These are phyloP conservation scores for Lachnellula cervina DNA, from an alignment of 2,329 filamentous ascomycete genomes.

Conservation along the genomic window DNA sequence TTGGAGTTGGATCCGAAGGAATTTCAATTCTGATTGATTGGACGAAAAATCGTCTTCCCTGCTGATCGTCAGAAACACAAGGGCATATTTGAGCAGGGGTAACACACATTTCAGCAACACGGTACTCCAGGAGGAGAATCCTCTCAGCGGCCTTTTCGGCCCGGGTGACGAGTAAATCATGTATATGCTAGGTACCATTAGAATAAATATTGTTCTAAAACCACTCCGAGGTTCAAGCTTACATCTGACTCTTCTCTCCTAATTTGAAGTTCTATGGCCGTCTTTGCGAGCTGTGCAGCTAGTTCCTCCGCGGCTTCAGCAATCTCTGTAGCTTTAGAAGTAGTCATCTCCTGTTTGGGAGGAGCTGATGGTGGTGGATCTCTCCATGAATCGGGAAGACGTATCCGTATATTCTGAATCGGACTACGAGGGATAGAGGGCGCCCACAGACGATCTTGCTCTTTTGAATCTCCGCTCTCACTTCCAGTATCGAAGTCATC, in stretches of 20 bases:
- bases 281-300: constrained; percentile 44
- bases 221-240: constrained; percentile 20
- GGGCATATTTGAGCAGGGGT: constrained; percentile 20
- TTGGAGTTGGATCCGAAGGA: constrained; percentile 57
- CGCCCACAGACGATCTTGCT: constrained; percentile 22
- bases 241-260: constrained; percentile 58
- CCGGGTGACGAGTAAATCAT: constrained; percentile 53
- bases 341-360: constrained; percentile 3
- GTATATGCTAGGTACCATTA: constrained; percentile 47
- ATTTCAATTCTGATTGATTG: constrained; percentile 56
- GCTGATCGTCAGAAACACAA: constrained; percentile 3
- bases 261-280: constrained; percentile 47
- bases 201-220: neutral
- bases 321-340: constrained; percentile 34
- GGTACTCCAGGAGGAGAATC: constrained; percentile 55
- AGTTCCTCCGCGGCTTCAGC: constrained; percentile 41
- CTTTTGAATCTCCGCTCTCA: constrained; percentile 1
- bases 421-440: constrained; percentile 23
- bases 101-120: constrained; percentile 52
- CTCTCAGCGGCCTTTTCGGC: constrained; percentile 53
- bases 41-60: constrained; percentile 53
- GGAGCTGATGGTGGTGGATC: neutral
- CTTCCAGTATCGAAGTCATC: neutral
- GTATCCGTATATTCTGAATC: constrained; percentile 15
- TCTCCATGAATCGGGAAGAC: constrained; percentile 6